These are phyloP conservation scores for Blastobotrys persicus DNA, from an alignment of 1,139 yeast species.

Conservation along the genomic window DNA sequence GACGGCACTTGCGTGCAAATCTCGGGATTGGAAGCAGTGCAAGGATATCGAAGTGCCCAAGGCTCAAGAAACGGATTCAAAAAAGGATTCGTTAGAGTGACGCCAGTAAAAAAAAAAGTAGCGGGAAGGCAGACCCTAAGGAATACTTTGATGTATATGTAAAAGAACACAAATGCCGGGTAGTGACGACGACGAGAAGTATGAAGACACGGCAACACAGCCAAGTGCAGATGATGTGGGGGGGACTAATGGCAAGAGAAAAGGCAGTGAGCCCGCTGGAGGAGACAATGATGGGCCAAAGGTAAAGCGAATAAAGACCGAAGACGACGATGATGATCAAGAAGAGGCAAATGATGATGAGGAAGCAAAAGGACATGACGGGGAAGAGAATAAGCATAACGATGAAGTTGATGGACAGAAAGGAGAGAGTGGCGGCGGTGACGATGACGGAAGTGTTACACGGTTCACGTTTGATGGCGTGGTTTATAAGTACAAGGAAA, in stretches of 20 bases:
- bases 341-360: slow-evolving; percentile 29
- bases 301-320: slow-evolving; percentile 21
- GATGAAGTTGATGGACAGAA: slow-evolving; percentile 30
- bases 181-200: slow-evolving; percentile 4
- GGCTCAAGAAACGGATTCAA: background rate
- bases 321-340: slow-evolving; percentile 17
- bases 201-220: background rate
- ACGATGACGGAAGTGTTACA: slow-evolving; percentile 31
- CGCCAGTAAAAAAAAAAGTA: background rate
- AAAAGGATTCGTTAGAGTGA: background rate
- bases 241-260: slow-evolving; percentile 18
- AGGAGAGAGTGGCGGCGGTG: slow-evolving; percentile 28
- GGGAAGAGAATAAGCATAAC: slow-evolving; percentile 36
- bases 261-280: slow-evolving; percentile 21
- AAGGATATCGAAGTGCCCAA: background rate
- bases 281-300: slow-evolving; percentile 22
- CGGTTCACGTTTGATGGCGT: slow-evolving; percentile 69
- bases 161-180: slow-evolving; percentile 10
- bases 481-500: slow-evolving; percentile 80
- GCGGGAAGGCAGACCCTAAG: too few species aligned
- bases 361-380: slow-evolving; percentile 34
- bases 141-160: too few species aligned
- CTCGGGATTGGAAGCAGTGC: background rate
- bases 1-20: background rate
- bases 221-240: background rate